These are phyloP conservation scores for Aspergillus ibericus DNA, from an alignment of 2,329 filamentous ascomycete species.

Conservation along the genomic window DNA sequence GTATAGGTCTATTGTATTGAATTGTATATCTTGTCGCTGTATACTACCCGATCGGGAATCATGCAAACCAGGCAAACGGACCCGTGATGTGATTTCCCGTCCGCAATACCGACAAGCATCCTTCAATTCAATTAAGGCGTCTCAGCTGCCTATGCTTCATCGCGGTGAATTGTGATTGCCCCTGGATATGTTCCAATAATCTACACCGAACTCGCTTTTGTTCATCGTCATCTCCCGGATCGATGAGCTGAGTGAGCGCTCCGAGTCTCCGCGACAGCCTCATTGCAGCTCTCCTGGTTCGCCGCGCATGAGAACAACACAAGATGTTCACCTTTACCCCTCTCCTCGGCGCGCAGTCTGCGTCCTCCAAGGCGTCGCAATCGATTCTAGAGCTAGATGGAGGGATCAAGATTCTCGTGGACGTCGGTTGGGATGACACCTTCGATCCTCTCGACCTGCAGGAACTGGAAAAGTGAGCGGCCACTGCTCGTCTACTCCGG, in stretches of 20 bases:
- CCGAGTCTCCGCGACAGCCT: background rate
- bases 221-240: background rate
- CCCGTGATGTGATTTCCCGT: background rate
- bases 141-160: background rate
- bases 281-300: background rate
- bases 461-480: slow-evolving; percentile 79
- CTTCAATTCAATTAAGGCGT: background rate
- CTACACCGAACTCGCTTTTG: background rate
- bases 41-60: background rate
- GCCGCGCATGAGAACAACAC: background rate
- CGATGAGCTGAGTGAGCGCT: background rate
- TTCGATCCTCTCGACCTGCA: slow-evolving; percentile 81
- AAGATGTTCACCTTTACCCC: slow-evolving; percentile 95
- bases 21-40: background rate
- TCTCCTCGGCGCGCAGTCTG: slow-evolving; percentile 83
- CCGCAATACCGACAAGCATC: background rate
- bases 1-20: too few species aligned
- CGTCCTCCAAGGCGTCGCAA: slow-evolving; percentile 78
- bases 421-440: slow-evolving; percentile 92
- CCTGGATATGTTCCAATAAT: background rate
- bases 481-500: background rate
- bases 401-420: slow-evolving; percentile 90
- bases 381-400: slow-evolving; percentile 97
- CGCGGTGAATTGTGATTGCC: background rate
- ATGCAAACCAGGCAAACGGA: background rate